Base-by-base conservation (phyloP, 257 asterid genomes). In the Agastache rugosa region DNA sequence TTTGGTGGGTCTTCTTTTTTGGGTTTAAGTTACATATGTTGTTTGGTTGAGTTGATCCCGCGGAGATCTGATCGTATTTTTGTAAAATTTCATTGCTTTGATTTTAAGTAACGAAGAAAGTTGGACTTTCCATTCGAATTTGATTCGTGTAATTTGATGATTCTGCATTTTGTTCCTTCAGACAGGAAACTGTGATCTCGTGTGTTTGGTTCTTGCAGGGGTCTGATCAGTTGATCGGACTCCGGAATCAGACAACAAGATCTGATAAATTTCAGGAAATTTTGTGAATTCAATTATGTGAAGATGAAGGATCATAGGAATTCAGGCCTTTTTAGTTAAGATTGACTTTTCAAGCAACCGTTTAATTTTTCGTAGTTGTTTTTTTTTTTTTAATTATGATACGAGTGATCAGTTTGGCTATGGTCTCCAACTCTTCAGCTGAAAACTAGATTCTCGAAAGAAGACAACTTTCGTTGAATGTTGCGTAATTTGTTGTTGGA, bases 61-160 rank as follows among this genome's bases (percentile, higher is more conserved):
- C 45, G 8, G 77, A 79, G 84, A 83, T 83, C 87, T 80, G 79
- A 73, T 83, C 72, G 25, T 51, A 53, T 35, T 70, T 70, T 55
- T 45, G 48, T 50, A 8, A 58, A 69, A 63, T 56, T 58, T 4
- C 17, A 12, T 42, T 69, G 51, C 34, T 58, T 64, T 63, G 66
- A 60, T 66, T 61, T 76, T 20, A 45, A 66, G 73, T 61, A 8
- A 16, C 20, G 16, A 25, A 74, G 66, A 55, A 59, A 73, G 39
- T 59, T 62, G 10, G 71, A 48, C 27, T 39, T 79, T 12, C 44
- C 25, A 64, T 60, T 34, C 23, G 58, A 72, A 31, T 22, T 62
- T 67, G 78, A 75, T 65, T 60, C 58, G 8, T 66, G 16, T 34
- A 62, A n/a, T 41, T 12, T 34, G 67, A 42, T 66, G 37, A 34